Percentiles rank a stretch among this genome's conserved stretches.
These are phyloP conservation scores for Linanthus parryae DNA, from an alignment of 148 eudicot genomes.

Conservation along the genomic window DNA sequence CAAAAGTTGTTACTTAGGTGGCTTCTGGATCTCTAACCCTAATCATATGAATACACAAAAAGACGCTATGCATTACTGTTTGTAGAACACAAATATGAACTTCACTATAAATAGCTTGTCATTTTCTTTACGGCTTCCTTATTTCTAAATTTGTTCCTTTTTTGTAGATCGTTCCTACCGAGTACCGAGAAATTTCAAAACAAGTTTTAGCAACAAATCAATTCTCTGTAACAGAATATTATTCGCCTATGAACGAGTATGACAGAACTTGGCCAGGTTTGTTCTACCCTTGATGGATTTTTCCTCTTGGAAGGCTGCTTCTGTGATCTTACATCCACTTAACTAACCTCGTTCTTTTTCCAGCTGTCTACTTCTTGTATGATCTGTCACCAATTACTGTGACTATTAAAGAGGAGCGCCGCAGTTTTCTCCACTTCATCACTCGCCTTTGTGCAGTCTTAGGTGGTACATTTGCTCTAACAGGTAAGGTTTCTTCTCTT, in stretches of 20 bases:
- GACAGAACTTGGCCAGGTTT: conserved; percentile 97
- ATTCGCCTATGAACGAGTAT: conserved; percentile 73
- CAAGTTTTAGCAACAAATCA: conserved; percentile 91
- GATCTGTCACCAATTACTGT: conserved; percentile 98
- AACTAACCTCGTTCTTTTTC: conserved; percentile 9
- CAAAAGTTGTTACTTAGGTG: neutral
- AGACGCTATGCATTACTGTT: neutral
- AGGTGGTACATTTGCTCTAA: conserved; percentile 97
- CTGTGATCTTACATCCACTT: too few species aligned
- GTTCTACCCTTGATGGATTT: too few species aligned
- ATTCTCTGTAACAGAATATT: conserved; percentile 96
- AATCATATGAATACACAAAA: neutral
- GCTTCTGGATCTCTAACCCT: neutral
- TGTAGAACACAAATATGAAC: neutral
- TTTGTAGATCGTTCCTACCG: conserved; percentile 89
- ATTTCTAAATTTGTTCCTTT: conserved; percentile 12
- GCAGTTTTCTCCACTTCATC: conserved; percentile 95
- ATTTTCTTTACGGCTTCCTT: too few species aligned
- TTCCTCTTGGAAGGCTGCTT: too few species aligned
- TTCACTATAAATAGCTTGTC: too few species aligned
- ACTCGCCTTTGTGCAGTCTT: conserved; percentile 97
- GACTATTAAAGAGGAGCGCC: conserved; percentile 93
- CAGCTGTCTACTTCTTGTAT: conserved; percentile 98
- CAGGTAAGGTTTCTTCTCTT: conserved; percentile 49
- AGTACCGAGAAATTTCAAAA: conserved; percentile 75